Base-by-base conservation (phyloP, 495 filamentous ascomycete genomes). In the Trichoderma gamsii region DNA sequence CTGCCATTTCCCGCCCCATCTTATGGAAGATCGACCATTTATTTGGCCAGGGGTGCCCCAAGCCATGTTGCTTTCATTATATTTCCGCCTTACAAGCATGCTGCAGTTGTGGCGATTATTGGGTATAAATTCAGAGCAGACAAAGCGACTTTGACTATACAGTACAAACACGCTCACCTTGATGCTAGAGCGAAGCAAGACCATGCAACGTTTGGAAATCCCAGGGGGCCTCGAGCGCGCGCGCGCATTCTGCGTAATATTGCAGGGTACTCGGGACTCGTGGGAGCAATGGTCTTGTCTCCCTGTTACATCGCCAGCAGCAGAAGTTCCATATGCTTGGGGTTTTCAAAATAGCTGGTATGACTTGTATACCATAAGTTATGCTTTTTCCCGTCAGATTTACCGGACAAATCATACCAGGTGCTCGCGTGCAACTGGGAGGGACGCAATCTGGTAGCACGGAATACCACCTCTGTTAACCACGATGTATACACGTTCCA, bases 1-100 rank as follows among this genome's bases (percentile, higher is more conserved):
- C 49, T n/a, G 49, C n/a, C 27, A 61, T 29, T 61, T 23, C n/a
- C 56, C 27, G 56, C 56, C 56, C 56, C 56, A 32, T 61, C 27
- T 13, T 32, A 1, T 32, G 8, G 25, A 7, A 61, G 6, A 11
- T 25, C 27, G 25, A 61, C 56, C 32, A 29, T 61, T 21, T 3
- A 29, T 61, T 15, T 32, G 9, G 13, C 25, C 32, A 61, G 56
- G 56, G 27, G 23, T 32, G 27, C 27, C 56, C 25, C 56, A 27
- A 29, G 18, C 18, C 16, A 32, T 12, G 1, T 61, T 12, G 23
- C 56, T 61, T 13, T 25, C 25, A 29, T 15, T 32, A 8, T 59
- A 23, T 3, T 13, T 61, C n/a, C 25, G 32, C 25, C 6, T 61
- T 61, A 29, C 56, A 61, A 27, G 51, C 51, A 21, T 56, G 8